A percentile compares a stretch with the other conserved stretches of the same genome.
phyloP scores from a whole-genome alignment of 805 yeast species.

The Saccharomyces eubayanus region DNA sequence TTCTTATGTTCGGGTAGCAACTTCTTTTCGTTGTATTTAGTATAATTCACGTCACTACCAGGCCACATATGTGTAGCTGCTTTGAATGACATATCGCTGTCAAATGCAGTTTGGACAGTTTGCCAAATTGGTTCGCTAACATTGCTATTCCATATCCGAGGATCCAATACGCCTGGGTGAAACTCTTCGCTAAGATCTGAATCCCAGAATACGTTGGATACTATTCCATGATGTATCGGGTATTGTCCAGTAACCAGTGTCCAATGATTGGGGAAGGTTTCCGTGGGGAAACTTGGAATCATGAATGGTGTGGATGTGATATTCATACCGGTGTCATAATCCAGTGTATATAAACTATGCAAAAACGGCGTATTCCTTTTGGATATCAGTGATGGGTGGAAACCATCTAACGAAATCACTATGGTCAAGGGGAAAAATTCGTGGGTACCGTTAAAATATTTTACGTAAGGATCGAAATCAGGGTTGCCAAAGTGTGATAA shows the following conservation, averaged over 20 bases:
- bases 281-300: constrained; percentile 81
- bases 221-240: constrained; percentile 80
- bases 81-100: constrained; percentile 20
- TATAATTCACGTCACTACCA: constrained; percentile 63
- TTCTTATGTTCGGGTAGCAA: background rate
- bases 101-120: constrained; percentile 57
- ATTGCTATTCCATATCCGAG: constrained; percentile 62
- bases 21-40: background rate
- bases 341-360: constrained; percentile 45
- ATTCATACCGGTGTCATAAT: constrained; percentile 35
- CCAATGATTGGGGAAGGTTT: constrained; percentile 91
- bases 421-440: constrained; percentile 72
- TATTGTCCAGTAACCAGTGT: constrained; percentile 77
- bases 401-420: constrained; percentile 75
- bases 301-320: constrained; percentile 54
- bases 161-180: constrained; percentile 41
- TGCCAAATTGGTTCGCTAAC: constrained; percentile 80
- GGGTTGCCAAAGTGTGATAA: background rate
- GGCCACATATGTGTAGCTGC: constrained; percentile 88
- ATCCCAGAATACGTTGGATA: constrained; percentile 42
- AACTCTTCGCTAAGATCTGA: constrained; percentile 48
- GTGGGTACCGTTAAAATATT: constrained; percentile 51
- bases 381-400: constrained; percentile 81
- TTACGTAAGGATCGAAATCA: constrained; percentile 15
- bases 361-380: constrained; percentile 60